Evolutionary conservation across 768 basidiomycete genomes (phyloP), one percentile per base, ranked within the genome.

Genomic region (Amanita polypyramis): DNA sequence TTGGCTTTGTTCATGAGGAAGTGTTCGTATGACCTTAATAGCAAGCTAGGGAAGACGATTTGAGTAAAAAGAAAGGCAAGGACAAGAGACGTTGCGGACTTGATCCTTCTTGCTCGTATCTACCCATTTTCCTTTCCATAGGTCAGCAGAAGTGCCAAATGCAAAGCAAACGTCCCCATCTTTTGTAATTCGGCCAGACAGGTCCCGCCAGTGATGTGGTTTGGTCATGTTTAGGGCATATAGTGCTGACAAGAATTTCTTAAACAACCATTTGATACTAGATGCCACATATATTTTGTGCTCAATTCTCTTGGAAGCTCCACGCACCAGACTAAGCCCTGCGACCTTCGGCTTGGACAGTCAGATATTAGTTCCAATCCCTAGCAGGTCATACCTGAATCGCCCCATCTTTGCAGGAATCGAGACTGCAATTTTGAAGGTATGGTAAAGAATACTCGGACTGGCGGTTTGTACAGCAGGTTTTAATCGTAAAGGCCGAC

Each of bases 81-180:
- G 9, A 15, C n/a, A 3, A 36, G 21, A 23, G 14, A 36, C 10
- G 2, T 8, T 25, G 15, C 25, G 10, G 14, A 46, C 45, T 36
- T 14, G 9, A 37, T 7, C 15, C 21, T 6, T 25, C 4, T 34
- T 19, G 27, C 20, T 27, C 37, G 41, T 9, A 10, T 34, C 20
- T 8, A 43, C 47, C 51, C 42, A 54, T 19, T 43, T 42, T 5
- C 53, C 55, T 34, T 48, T 46, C 44, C 52, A 56, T 9, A 56
- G 21, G 20, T 56, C 53, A 3, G 55, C 55, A 5, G 52, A 35
- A 6, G 53, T 49, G 3, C 55, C 55, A n/a, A 49, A 49, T n/a
- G 51, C 53, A 20, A 56, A 56, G 33, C 19, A 50, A 15, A 47
- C 14, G 3, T 48, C 23, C 15, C 49, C 51, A 5, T 41, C 32